Evolutionary conservation across 768 basidiomycete species (phyloP).

Genomic region (Kwoniella dejecticola): DNA sequence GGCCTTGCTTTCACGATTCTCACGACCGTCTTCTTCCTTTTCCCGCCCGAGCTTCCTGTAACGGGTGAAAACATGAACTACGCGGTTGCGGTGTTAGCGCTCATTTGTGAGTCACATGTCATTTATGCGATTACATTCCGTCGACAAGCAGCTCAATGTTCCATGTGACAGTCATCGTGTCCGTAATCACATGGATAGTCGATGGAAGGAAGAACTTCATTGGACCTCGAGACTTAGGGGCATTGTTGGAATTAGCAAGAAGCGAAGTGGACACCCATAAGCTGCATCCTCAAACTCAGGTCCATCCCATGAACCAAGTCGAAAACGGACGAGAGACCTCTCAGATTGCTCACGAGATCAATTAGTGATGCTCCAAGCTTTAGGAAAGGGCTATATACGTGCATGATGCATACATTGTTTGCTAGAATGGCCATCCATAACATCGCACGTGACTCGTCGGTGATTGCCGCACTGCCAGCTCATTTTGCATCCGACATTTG

Average conservation of each 20-base stretch:
- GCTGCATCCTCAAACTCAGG: background rate
- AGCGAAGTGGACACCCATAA: conserved; percentile 18
- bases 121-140: background rate
- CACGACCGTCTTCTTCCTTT: conserved; percentile 53
- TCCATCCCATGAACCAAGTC: background rate
- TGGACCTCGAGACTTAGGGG: conserved; percentile 47
- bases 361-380: too few species aligned
- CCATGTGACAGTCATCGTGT: conserved; percentile 34
- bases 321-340: background rate
- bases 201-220: conserved; percentile 50
- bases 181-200: conserved; percentile 46
- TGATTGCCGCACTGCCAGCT: background rate
- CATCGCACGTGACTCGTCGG: background rate
- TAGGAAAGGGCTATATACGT: too few species aligned
- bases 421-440: too few species aligned
- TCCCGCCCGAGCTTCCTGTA: conserved; percentile 45
- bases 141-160: too few species aligned
- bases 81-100: conserved; percentile 45
- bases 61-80: conserved; percentile 46
- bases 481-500: too few species aligned
- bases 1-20: conserved; percentile 51
- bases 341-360: too few species aligned
- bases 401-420: too few species aligned
- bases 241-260: conserved; percentile 37
- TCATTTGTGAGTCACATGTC: conserved; percentile 35